phyloP scores from a whole-genome alignment of 257 asterid species.

The Solanum dulcamara region DNA sequence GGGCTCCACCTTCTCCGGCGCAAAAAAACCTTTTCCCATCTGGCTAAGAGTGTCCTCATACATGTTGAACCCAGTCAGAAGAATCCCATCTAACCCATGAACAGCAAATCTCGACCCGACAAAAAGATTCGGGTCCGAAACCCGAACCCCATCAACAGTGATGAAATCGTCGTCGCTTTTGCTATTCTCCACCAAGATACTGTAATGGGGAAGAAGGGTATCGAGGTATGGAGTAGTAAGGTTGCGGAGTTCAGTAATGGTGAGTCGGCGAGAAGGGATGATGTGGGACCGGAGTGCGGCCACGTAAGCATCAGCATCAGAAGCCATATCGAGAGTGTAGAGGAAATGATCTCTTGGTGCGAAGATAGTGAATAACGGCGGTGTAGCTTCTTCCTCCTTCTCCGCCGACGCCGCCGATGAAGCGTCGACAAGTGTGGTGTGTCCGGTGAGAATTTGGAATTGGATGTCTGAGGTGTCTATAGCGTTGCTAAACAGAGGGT shows the following conservation, averaged over 20 bases:
- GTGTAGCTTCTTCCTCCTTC: background rate
- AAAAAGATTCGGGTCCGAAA: conserved; percentile 40
- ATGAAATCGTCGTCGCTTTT: background rate
- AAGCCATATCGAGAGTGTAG: conserved; percentile 46
- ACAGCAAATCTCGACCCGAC: conserved; percentile 40
- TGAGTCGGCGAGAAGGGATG: conserved; percentile 36
- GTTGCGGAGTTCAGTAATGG: conserved; percentile 27
- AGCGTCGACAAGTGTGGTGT: background rate
- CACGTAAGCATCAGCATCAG: conserved; percentile 43
- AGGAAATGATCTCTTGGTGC: conserved; percentile 35
- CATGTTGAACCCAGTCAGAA: conserved; percentile 30
- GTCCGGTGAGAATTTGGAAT: conserved; percentile 31
- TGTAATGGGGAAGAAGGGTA: conserved; percentile 52
- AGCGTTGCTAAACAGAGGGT: conserved; percentile 54
- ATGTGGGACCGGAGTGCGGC: conserved; percentile 49
- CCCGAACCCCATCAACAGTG: conserved; percentile 33
- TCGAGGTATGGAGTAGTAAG: conserved; percentile 40
- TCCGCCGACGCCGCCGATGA: background rate
- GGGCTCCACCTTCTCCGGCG: background rate
- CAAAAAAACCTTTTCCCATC: background rate
- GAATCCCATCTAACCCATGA: conserved; percentile 54
- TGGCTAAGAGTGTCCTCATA: conserved; percentile 3
- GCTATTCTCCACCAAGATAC: conserved; percentile 22
- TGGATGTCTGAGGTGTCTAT: conserved; percentile 54
- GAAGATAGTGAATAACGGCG: conserved; percentile 40